A percentile compares a stretch with the other conserved stretches of the same genome.
These are phyloP conservation scores for Fusarium armeniacum DNA, from an alignment of 2,329 filamentous ascomycete genomes.

Conservation along the genomic window DNA sequence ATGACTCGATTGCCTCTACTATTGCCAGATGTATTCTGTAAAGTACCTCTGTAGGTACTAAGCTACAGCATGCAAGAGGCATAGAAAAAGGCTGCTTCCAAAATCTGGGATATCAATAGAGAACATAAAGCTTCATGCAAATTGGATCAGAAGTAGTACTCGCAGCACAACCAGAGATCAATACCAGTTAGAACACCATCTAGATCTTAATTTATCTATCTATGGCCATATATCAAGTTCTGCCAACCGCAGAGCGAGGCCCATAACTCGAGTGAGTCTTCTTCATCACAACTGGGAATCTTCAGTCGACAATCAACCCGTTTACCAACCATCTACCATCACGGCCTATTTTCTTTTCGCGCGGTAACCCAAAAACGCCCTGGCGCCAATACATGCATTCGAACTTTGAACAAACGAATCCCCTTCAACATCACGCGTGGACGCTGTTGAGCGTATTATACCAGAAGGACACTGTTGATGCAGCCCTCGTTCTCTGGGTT, in stretches of 20 bases:
- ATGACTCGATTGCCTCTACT: not conserved
- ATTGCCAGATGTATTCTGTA: not conserved
- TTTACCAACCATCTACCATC: slow-evolving; percentile 42
- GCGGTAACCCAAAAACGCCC: slow-evolving; percentile 47
- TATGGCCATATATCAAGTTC: slow-evolving; percentile 41
- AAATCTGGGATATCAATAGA: not conserved
- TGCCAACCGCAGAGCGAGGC: slow-evolving; percentile 32
- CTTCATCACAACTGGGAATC: slow-evolving; percentile 49
- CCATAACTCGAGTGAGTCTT: slow-evolving; percentile 48
- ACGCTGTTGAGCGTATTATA: slow-evolving; percentile 35
- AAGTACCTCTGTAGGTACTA: too few species aligned
- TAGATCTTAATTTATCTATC: slow-evolving; percentile 34
- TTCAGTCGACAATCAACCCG: slow-evolving; percentile 50
- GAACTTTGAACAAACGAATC: slow-evolving; percentile 42
- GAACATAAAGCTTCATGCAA: not conserved
- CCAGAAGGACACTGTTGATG: slow-evolving; percentile 49
- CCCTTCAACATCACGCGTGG: slow-evolving; percentile 23
- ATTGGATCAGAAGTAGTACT: not conserved
- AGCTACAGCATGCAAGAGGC: not conserved
- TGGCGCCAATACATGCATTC: slow-evolving; percentile 50
- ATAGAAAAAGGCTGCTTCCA: not conserved
- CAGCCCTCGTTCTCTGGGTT: slow-evolving; percentile 62
- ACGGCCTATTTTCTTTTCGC: slow-evolving; percentile 39
- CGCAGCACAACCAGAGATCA: not conserved
- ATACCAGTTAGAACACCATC: slow-evolving; percentile 10